Evolutionary conservation across 1,139 yeast species (phyloP), one percentile per base, ranked within the genome.

Genomic region (Wickerhamomyces sp.): DNA sequence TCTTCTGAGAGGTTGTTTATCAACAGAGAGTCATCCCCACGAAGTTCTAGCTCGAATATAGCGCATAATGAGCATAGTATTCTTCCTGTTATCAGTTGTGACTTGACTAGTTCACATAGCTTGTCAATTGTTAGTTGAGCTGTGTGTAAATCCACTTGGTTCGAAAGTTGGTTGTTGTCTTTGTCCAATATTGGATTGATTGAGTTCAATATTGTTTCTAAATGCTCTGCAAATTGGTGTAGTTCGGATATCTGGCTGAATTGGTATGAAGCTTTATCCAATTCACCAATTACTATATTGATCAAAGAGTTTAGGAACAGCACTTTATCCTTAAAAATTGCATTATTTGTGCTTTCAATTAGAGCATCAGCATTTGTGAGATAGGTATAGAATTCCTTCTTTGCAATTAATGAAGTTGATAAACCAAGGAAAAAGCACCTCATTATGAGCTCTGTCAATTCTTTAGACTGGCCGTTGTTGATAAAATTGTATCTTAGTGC

Each of bases 1-100:
- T 24, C 27, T 12, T 24, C 13, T 5, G 27, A 8, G 13, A 24
- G 6, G 13, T 24, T 24, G 5, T 13, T 5, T 7, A 13, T 24
- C 13, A 24, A 10, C 13, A 12, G 13, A 24, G n/a, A 8, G 13
- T 24, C 27, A 24, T 24, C 27, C 5, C 39, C 40, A 40, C 57
- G 44, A n/a, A 47, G 7, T 12, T 38, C 28, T 4, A 60, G 33
- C 37, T 63, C 67, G 31, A 56, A 51, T n/a, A 41, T 36, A 1
- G 53, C 61, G 45, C 65, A 62, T 28, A 60, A 37, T 12, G 58
- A 52, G 40, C 64, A 59, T 3, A 59, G 41, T 7, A 58, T 59
- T 30, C 63, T 48, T 4, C 61, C 63, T 3, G 65, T 61, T 8
- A 62, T 51, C 13, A 41, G 41, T 17, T 52, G 52, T 2, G 51